Evolutionary conservation across 1,139 yeast genomes (phyloP).

Genomic region (Kurtzmaniella quercitrusa): DNA sequence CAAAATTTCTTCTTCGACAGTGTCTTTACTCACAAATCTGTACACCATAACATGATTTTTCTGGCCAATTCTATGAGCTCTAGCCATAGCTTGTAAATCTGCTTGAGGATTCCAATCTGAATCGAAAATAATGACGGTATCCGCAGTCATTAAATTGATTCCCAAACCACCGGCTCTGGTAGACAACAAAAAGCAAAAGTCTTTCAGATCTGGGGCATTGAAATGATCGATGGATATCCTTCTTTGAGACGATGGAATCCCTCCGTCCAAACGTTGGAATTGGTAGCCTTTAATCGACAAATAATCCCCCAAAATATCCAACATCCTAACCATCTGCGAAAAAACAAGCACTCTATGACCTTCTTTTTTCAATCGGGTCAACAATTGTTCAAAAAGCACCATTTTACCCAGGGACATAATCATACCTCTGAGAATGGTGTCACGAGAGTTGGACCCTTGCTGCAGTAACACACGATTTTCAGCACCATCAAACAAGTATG

Average conservation of each 20-base stretch:
- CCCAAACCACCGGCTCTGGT: conserved; percentile 99
- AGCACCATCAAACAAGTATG: conserved; percentile 90
- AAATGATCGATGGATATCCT: conserved; percentile 94
- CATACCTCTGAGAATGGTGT: conserved; percentile 79
- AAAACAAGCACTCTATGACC: conserved; percentile 95
- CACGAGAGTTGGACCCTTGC: conserved; percentile 62
- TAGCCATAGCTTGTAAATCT: conserved; percentile 98
- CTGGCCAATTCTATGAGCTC: conserved; percentile 99
- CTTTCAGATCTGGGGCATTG: conserved; percentile 90
- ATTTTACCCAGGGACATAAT: conserved; percentile 98
- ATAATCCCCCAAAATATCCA: conserved; percentile 94
- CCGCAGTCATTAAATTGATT: conserved; percentile 97
- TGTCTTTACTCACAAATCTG: conserved; percentile 93
- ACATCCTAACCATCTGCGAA: conserved; percentile 95
- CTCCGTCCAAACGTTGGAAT: conserved; percentile 94
- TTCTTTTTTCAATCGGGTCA: conserved; percentile 80
- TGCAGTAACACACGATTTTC: conserved; percentile 76
- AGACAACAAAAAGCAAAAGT: conserved; percentile 83
- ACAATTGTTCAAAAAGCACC: conserved; percentile 88
- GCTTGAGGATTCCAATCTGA: conserved; percentile 99
- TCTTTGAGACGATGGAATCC: conserved; percentile 90
- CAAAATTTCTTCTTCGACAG: conserved; percentile 94
- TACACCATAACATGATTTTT: conserved; percentile 97
- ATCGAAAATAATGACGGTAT: conserved; percentile 94
- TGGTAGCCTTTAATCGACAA: conserved; percentile 83